Percentiles rank a stretch among this genome's conserved stretches.
phyloP scores from a whole-genome alignment of 805 yeast genomes.

The Isabelozyma pseudorhagii region DNA sequence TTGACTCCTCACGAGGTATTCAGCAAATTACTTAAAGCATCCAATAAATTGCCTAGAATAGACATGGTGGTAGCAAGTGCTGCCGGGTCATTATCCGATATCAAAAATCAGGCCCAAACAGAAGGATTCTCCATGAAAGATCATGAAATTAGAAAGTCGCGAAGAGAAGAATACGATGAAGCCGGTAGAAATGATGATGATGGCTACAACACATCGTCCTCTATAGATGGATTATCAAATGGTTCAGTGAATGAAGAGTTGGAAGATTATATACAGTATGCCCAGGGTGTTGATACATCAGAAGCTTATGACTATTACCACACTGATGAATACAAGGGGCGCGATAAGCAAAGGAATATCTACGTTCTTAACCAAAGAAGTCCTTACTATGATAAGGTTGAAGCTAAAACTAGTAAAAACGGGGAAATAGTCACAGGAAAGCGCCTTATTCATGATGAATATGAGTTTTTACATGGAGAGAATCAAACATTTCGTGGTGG shows the following conservation, averaged over 20 bases:
- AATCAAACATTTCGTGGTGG: neutral
- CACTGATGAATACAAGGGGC: neutral
- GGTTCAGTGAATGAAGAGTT: conserved; percentile 6
- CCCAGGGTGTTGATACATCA: conserved; percentile 17
- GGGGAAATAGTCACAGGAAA: neutral
- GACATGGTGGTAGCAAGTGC: conserved; percentile 48
- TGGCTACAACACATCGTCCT: conserved; percentile 4
- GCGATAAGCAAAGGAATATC: neutral
- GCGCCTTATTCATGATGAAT: neutral
- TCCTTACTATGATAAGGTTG: neutral
- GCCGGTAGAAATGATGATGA: conserved; percentile 2
- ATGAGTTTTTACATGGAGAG: neutral
- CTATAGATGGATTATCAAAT: neutral
- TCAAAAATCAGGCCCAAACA: conserved; percentile 27
- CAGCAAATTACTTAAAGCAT: conserved; percentile 32
- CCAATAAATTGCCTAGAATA: conserved; percentile 31
- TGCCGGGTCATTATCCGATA: conserved; percentile 40
- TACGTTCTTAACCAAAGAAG: neutral
- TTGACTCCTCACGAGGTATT: conserved; percentile 37
- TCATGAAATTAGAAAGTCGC: conserved; percentile 7
- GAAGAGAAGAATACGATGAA: conserved; percentile 1
- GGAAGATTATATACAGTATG: conserved; percentile 22
- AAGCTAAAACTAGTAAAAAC: conserved; percentile 1
- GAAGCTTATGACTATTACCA: conserved; percentile 14
- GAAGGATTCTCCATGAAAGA: conserved; percentile 27